phyloP scores from a whole-genome alignment of 164 flowering plant species.

The Vitis riparia region DNA sequence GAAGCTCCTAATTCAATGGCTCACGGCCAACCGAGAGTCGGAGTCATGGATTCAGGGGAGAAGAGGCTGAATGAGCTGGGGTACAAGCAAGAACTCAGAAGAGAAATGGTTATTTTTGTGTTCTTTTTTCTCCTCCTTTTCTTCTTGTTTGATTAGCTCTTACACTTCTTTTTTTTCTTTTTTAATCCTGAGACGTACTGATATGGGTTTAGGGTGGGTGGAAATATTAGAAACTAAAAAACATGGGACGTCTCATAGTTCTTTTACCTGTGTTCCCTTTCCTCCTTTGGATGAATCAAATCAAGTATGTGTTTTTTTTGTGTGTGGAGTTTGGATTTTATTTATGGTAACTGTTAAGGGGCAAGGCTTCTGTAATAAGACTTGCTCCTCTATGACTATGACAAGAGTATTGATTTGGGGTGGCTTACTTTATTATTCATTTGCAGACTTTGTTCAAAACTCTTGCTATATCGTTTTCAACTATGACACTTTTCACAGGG shows the following conservation, averaged over 20 bases:
- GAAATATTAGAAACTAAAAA: too few relatives aligned
- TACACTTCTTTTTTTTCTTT: background rate
- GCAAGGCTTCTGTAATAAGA: too few relatives aligned
- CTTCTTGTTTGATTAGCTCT: background rate
- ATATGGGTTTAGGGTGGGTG: too few relatives aligned
- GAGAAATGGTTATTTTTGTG: conserved; percentile 61
- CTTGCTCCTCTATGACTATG: too few relatives aligned
- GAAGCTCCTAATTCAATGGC: background rate
- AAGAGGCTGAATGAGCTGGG: conserved; percentile 76
- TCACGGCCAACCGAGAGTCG: background rate
- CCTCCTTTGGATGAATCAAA: background rate
- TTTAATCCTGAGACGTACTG: background rate
- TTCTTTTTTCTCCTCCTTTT: background rate
- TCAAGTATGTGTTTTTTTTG: too few relatives aligned
- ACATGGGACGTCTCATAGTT: too few relatives aligned
- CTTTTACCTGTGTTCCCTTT: background rate
- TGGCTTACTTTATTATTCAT: background rate
- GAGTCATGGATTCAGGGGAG: conserved; percentile 62
- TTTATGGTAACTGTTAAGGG: too few relatives aligned
- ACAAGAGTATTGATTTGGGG: background rate
- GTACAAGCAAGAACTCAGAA: conserved; percentile 76
- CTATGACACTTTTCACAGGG: conserved; percentile 70
- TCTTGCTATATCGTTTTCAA: conserved; percentile 62
- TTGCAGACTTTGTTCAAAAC: conserved; percentile 68
- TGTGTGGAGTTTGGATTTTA: too few relatives aligned